phyloP scores from a whole-genome alignment of 768 basidiomycete genomes.

The Porpolomopsis calyptriformis region DNA sequence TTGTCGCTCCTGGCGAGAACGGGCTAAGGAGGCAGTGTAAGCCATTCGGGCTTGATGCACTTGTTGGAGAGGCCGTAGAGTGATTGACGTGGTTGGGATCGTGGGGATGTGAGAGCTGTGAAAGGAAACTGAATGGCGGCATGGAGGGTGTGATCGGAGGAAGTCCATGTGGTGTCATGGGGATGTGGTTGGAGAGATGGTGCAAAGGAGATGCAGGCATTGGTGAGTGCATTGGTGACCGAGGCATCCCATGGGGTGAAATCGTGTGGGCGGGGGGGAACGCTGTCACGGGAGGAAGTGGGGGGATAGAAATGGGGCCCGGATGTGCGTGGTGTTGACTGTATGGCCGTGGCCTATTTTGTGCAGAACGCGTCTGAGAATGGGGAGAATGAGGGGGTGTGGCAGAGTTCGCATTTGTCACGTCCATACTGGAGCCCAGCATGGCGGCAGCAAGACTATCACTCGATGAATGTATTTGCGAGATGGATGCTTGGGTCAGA shows the following conservation, averaged over 20 bases:
- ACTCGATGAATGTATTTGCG: too few species aligned
- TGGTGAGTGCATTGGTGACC: conserved; percentile 19
- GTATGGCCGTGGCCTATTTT: too few species aligned
- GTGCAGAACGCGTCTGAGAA: too few species aligned
- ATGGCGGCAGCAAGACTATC: not conserved
- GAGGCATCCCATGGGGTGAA: too few species aligned
- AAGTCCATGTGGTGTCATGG: conserved; percentile 48
- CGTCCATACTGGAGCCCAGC: not conserved
- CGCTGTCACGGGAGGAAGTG: conserved; percentile 35
- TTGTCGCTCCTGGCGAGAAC: conserved; percentile 63
- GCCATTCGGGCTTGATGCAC: conserved; percentile 7
- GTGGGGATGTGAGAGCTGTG: conserved; percentile 24
- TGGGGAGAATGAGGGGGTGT: conserved; percentile 8
- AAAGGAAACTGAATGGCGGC: conserved; percentile 86
- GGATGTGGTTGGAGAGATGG: conserved; percentile 33
- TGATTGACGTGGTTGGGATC: conserved; percentile 8
- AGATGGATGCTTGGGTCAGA: not conserved
- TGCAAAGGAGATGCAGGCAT: conserved; percentile 24
- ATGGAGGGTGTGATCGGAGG: conserved; percentile 94
- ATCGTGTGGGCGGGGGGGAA: conserved; percentile 18
- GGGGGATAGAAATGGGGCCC: conserved; percentile 60
- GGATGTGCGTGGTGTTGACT: conserved; percentile 45
- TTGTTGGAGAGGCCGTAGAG: conserved; percentile 4
- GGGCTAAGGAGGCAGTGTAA: conserved; percentile 17
- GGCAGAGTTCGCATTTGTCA: not conserved